Evolutionary conservation across 306 rosid species (phyloP), one percentile per base, ranked within the genome.

Genomic region (Quercus ilex): DNA sequence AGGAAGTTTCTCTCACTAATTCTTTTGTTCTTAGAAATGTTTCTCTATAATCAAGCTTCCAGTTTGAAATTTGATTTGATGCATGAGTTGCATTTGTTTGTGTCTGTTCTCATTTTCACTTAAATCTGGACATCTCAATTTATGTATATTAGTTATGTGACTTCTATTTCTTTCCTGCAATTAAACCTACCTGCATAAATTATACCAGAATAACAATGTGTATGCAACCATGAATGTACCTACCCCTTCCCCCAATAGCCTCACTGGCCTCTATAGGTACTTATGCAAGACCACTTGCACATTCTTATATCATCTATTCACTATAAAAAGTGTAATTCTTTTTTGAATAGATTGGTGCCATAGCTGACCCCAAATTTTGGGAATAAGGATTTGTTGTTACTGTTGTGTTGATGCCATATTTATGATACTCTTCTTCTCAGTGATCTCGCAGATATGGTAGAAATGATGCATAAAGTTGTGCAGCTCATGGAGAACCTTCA

Each of bases 371-470:
- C 11, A 38, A 38, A 38, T 38, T 38, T 38, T 7, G 46, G 11
- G 46, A 7, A 38, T 7, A 38, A 38, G 3, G 46, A 38, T 38
- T 38, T 38, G 46, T 38, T 38, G 46, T 38, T 38, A 38, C 46
- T 38, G 46, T 38, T 7, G 46, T 7, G 46, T 71, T 72, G 73
- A 55, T 74, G 23, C 33, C 51, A 26, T 82, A 52, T 71, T 82
- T 71, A 84, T 73, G 70, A 18, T 71, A 20, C 33, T 75, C 77
- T 82, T 80, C 35, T 77, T 85, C 49, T 74, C 97, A 94, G 97
- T 85, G 92, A 86, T 88, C 93, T 94, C 74, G 95, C 96, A 83
- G 92, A 94, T 89, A 83, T 91, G 87, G 78, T 91, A 20, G 93
- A 94, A 89, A 94, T 90, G 81, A 85, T 94, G 81, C 85, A 86